Evolutionary conservation across 179 eudicot species (phyloP).

Genomic region (Camellia oleifera): DNA sequence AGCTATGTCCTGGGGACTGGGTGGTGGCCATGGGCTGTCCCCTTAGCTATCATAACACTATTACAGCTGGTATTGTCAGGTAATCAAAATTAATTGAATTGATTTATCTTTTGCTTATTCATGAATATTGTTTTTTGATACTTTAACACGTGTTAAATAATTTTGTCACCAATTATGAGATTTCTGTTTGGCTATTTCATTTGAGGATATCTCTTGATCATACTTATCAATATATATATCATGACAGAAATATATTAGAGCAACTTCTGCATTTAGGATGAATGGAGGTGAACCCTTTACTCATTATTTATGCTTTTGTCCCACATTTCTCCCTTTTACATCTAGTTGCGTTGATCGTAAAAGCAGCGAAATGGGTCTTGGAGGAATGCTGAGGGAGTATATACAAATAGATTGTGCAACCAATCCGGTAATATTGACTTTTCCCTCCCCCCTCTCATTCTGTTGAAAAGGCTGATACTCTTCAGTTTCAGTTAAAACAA

Average conservation of each 20-base stretch:
- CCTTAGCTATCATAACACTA: constrained; percentile 68
- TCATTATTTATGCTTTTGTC: background rate
- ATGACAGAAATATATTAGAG: background rate
- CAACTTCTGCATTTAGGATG: background rate
- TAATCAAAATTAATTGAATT: constrained; percentile 14
- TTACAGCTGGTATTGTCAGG: constrained; percentile 86
- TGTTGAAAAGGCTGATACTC: too few relatives aligned
- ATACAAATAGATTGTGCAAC: constrained; percentile 77
- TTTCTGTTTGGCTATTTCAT: constrained; percentile 2
- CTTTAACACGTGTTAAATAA: background rate
- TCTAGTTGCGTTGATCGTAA: constrained; percentile 76
- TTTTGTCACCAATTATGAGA: background rate
- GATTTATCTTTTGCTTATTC: too few relatives aligned
- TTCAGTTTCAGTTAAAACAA: too few relatives aligned
- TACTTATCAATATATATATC: background rate
- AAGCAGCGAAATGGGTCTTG: constrained; percentile 80
- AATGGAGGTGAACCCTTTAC: background rate
- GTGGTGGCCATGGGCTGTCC: constrained; percentile 82
- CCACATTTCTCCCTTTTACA: background rate
- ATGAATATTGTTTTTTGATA: background rate
- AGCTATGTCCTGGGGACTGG: constrained; percentile 88
- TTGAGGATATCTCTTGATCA: background rate
- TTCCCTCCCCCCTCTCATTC: background rate
- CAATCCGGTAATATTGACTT: constrained; percentile 41
- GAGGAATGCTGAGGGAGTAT: constrained; percentile 77